A percentile compares a stretch with the other conserved stretches of the same genome.
These are phyloP conservation scores for Heracleum sosnowskyi DNA, from an alignment of 129 eudicot species.

Conservation along the genomic window DNA sequence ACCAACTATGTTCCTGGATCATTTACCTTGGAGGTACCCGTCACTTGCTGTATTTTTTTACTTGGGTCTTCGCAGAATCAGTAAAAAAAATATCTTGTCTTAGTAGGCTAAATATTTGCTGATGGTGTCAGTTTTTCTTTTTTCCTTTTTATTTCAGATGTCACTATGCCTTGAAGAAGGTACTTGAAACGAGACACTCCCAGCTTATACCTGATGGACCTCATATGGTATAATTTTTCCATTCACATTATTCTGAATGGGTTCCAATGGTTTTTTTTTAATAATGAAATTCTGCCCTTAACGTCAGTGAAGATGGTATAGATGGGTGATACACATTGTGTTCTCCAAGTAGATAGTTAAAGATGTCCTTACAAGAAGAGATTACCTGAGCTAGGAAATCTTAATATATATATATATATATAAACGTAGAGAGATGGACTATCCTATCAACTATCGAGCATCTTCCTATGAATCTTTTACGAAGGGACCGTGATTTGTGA, in stretches of 20 bases:
- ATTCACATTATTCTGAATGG: neutral
- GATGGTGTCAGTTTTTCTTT: neutral
- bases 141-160: slow-evolving; percentile 27
- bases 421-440: neutral
- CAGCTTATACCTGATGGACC: slow-evolving; percentile 4
- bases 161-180: slow-evolving; percentile 38
- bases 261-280: neutral
- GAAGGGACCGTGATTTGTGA: neutral
- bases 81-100: no score
- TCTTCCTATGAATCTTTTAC: neutral
- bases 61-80: no score
- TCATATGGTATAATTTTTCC: slow-evolving; percentile 15
- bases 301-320: neutral
- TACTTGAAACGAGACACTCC: slow-evolving; percentile 22
- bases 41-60: neutral
- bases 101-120: neutral
- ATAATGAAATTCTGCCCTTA: neutral
- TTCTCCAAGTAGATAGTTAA: neutral
- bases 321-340: neutral
- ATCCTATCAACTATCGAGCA: neutral
- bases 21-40: slow-evolving; percentile 83
- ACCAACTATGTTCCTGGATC: slow-evolving; percentile 71
- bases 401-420: neutral
- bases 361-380: neutral
- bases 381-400: neutral